phyloP scores from a whole-genome alignment of 768 basidiomycete species.

The Candolleomyces eurysporus region DNA sequence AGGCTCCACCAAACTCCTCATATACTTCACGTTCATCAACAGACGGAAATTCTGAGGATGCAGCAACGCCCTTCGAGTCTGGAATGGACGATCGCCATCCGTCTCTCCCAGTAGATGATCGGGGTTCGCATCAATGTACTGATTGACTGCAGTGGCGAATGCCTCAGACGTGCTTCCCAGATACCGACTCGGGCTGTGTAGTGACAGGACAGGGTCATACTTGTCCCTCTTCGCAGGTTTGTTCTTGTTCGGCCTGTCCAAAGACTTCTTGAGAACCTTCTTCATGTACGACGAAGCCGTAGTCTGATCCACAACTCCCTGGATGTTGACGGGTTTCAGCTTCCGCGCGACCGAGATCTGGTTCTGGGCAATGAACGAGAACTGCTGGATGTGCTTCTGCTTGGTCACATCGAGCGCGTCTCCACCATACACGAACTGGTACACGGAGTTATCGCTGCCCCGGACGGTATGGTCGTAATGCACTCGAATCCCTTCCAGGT shows the following conservation, averaged over 20 bases:
- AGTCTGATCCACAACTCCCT: constrained; percentile 59
- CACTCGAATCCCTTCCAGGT: constrained; percentile 92
- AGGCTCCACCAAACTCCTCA: constrained; percentile 91
- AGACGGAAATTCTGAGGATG: constrained; percentile 63
- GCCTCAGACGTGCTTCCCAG: constrained; percentile 91
- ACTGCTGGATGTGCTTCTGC: constrained; percentile 92
- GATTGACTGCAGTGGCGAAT: constrained; percentile 77
- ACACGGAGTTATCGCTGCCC: constrained; percentile 88
- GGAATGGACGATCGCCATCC: constrained; percentile 27
- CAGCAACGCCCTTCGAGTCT: constrained; percentile 46
- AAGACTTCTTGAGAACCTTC: constrained; percentile 77
- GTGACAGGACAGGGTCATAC: constrained; percentile 69
- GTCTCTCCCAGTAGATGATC: constrained; percentile 41
- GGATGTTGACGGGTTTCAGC: constrained; percentile 59
- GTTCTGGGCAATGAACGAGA: constrained; percentile 92
- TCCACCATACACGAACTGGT: constrained; percentile 97
- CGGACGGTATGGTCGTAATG: constrained; percentile 99
- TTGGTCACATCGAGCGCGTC: constrained; percentile 96
- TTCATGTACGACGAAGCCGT: constrained; percentile 82
- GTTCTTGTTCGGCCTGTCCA: constrained; percentile 38
- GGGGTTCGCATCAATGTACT: constrained; percentile 78
- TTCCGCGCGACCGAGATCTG: constrained; percentile 73
- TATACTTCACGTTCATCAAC: constrained; percentile 89
- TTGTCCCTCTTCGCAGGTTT: constrained; percentile 52
- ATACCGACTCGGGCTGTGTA: constrained; percentile 75